These are phyloP conservation scores for Paspalum notatum DNA, from an alignment of 176 grass and related monocot species.

Conservation along the genomic window DNA sequence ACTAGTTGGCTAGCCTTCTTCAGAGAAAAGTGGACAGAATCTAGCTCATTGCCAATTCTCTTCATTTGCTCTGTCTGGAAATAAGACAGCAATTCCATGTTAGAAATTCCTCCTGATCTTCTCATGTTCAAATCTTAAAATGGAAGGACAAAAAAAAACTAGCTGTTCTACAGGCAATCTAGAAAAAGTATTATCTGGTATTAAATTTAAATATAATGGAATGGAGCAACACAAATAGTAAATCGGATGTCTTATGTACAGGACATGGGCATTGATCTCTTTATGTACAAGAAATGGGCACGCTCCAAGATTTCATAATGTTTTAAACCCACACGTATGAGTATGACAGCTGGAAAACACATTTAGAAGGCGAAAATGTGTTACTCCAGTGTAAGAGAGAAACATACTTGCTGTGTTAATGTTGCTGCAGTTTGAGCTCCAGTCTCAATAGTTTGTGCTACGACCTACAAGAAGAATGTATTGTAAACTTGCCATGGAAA, in stretches of 20 bases:
- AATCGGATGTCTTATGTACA: neutral
- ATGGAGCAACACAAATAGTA: neutral
- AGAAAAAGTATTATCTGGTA: neutral
- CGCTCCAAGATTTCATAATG: constrained; percentile 1
- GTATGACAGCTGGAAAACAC: constrained; percentile 15
- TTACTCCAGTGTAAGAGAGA: constrained; percentile 18
- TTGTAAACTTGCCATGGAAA: constrained; percentile 23
- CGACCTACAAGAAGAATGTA: constrained; percentile 64
- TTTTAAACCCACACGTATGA: neutral
- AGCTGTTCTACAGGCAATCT: neutral
- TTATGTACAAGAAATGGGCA: too few relatives aligned
- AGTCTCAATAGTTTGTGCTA: constrained; percentile 84
- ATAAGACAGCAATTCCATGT: neutral
- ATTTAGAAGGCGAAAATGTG: neutral
- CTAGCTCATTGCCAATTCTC: constrained; percentile 60
- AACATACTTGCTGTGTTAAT: constrained; percentile 81
- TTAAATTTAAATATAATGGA: neutral
- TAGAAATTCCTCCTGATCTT: neutral
- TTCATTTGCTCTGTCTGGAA: constrained; percentile 68
- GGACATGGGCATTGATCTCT: too few relatives aligned
- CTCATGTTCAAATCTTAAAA: neutral
- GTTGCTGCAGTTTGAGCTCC: constrained; percentile 87
- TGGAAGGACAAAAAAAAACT: neutral
- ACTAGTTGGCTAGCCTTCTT: constrained; percentile 69
- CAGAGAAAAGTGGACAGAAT: constrained; percentile 70